These are phyloP conservation scores for Monosporascus ibericus DNA, from an alignment of 2,329 filamentous ascomycete genomes.

Conservation along the genomic window DNA sequence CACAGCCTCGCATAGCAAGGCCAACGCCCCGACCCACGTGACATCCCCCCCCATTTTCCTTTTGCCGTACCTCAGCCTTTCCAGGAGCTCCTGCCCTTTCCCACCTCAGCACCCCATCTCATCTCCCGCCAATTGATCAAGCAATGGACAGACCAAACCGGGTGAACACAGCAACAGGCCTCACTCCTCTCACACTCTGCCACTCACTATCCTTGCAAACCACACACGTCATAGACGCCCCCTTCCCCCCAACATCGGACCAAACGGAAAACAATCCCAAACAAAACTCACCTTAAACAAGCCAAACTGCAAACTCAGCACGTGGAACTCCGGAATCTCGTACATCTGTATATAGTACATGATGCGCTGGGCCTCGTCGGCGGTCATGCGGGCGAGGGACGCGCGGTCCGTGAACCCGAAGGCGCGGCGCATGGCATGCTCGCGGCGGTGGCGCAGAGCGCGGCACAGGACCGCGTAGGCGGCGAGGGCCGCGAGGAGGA, in stretches of 20 bases:
- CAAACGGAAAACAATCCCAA: background rate
- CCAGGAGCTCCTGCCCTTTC: background rate
- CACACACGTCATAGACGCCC: no score
- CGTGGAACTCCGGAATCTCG: slow-evolving; percentile 22
- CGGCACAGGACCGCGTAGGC: slow-evolving; percentile 21
- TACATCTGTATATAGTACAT: slow-evolving; percentile 16
- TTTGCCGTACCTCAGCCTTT: background rate
- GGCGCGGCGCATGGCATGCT: slow-evolving; percentile 14
- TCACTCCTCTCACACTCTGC: no score
- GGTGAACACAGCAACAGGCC: no score
- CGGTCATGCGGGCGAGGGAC: slow-evolving; percentile 23
- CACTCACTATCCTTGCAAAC: no score
- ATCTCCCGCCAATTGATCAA: no score
- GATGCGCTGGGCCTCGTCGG: slow-evolving; percentile 24
- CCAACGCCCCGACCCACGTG: no score
- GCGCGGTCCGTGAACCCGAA: slow-evolving; percentile 20
- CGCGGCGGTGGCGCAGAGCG: slow-evolving; percentile 21
- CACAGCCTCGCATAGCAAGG: no score
- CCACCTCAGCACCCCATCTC: background rate
- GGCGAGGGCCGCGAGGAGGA: slow-evolving; percentile 11
- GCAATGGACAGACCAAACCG: no score
- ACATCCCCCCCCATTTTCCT: background rate
- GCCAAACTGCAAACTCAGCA: slow-evolving; percentile 22
- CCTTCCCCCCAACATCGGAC: background rate
- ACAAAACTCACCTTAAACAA: slow-evolving; percentile 23